A percentile compares a stretch with the other conserved stretches of the same genome.
Evolutionary conservation across 495 filamentous ascomycete species (phyloP).

Genomic region (Cryomyces antarcticus): DNA sequence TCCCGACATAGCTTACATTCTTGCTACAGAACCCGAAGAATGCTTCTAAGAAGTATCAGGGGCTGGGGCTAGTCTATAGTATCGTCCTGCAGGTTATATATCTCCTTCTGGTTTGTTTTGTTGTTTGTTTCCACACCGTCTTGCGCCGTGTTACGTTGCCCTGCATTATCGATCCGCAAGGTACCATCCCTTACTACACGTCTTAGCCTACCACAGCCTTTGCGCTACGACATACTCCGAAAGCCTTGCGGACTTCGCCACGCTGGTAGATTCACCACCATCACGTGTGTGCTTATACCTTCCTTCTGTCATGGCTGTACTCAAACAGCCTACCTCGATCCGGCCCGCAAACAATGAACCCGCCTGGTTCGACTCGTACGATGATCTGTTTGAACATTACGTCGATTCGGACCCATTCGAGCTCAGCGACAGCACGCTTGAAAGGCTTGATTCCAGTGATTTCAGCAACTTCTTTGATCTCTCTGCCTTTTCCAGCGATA

Average conservation of each 20-base stretch:
- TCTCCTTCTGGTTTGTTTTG: neutral
- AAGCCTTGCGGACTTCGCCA: too few relatives aligned
- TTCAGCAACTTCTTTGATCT: slow-evolving; percentile 13
- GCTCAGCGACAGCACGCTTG: slow-evolving; percentile 9
- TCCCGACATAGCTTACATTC: too few relatives aligned
- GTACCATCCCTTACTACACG: neutral
- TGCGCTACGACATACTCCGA: too few relatives aligned
- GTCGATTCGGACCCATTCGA: slow-evolving; percentile 18
- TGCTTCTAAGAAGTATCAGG: neutral
- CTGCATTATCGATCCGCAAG: neutral
- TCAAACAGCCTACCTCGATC: slow-evolving; percentile 7
- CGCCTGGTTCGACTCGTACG: slow-evolving; percentile 15
- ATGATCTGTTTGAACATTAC: slow-evolving; percentile 22
- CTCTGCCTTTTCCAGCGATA: slow-evolving; percentile 13
- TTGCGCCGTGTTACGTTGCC: neutral
- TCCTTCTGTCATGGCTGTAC: neutral
- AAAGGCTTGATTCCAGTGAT: slow-evolving; percentile 11
- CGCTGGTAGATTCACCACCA: too few relatives aligned
- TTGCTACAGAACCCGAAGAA: neutral
- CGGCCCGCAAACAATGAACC: slow-evolving; percentile 18
- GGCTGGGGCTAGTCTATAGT: too few relatives aligned
- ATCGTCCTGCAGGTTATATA: neutral
- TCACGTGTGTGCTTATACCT: neutral
- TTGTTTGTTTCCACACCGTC: neutral
- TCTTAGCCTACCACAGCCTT: too few relatives aligned